Base-by-base conservation (phyloP, 495 filamentous ascomycete species). In the Penicillium angulare region DNA sequence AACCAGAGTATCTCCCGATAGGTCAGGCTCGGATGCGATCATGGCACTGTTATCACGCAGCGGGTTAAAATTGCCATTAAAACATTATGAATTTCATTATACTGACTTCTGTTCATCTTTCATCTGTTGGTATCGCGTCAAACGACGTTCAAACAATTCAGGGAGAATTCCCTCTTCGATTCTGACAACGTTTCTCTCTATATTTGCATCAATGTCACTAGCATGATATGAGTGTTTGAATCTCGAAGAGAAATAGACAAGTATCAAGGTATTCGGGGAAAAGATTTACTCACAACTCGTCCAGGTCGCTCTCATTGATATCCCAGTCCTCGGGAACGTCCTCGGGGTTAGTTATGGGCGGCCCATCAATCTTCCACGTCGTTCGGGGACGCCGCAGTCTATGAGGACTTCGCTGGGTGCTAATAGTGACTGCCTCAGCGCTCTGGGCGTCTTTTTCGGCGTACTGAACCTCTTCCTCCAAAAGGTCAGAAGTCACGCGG, bases 81-180 rank as follows among this genome's bases (percentile, higher is more conserved):
- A 43, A 12, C 13, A 18, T 29, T 22, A 10, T 12, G 7, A 24
- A 8, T 0, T 24, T 8, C 2, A 5, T 18, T 8, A 26, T 43
- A 26, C 40, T 54, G 20, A 26, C 40, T 54, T 21, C 7, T 23
- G 27, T 7, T 29, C 22, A 3, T 10, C 15, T 15, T 27, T 43
- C 32, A 13, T 43, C 17, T 29, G 10, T n/a, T 34, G 10, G n/a
- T 49, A 49, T 1, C n/a, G 21, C 3, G 29, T 18, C 20, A 54
- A 20, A 16, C 44, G 31, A 2, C 9, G 2, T 10, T 49, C 4
- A 24, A 49, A 54, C 15, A 54, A 20, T 3, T 17, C 5, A n/a
- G 45, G 45, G 22, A 54, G 22, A 9, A 54, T 49, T 21, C 36
- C 23, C n/a, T 54, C 45, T 6, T 27, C 22, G 7, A 54, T 49